Base-by-base conservation (phyloP, 2,329 filamentous ascomycete genomes). In the Hypoxylon sp. region DNA sequence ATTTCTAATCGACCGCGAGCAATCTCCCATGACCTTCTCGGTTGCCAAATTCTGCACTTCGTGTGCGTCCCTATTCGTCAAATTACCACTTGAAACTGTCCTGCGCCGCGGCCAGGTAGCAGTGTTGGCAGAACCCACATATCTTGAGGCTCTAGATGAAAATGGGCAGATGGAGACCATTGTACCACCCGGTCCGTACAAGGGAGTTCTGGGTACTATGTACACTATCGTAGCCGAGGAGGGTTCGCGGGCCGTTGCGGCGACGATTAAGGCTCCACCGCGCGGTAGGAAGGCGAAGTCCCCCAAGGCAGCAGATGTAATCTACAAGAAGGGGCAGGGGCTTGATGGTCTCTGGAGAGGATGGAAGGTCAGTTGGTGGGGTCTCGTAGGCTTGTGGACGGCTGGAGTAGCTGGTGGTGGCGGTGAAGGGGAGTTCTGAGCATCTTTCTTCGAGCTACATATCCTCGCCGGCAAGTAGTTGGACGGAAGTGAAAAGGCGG, bases 81-180 rank as follows among this genome's bases (percentile, higher is more conserved):
- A 95, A 76, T 88, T 98, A 11, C 96, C 96, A 0, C 84, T 98
- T 3, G 96, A 99, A 81, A 98, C 95, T 0, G 92, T 97, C 14
- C 86, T 98, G 6, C 91, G 96, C 52, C 89, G 96, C 66, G 95
- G 93, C 4, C 96, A 99, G 80, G 91, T 96, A 65, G 85, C 90
- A 1, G 89, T 94, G 0, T 85, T 93, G 50, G 85, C 86, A 14
- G 85, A 85, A 13, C 85, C 86, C 1, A 75, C 81, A 10, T 87
- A 88, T 62, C 71, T 86, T 2, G 78, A 80, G 10, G 87, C 88
- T 0, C 79, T 88, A 2, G 82, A 85, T 39, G 76, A 79, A 29
- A 80, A 78, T 3, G 78, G 79, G 33, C 78, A 80, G 52, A 77
- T 92, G 50, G 90, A 93, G 61, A 94, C 93, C 0, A 90, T 98